A percentile compares a stretch with the other conserved stretches of the same genome.
phyloP scores from a whole-genome alignment of 1,284 basidiomycete genomes.

The Pyrrhoderma noxium region DNA sequence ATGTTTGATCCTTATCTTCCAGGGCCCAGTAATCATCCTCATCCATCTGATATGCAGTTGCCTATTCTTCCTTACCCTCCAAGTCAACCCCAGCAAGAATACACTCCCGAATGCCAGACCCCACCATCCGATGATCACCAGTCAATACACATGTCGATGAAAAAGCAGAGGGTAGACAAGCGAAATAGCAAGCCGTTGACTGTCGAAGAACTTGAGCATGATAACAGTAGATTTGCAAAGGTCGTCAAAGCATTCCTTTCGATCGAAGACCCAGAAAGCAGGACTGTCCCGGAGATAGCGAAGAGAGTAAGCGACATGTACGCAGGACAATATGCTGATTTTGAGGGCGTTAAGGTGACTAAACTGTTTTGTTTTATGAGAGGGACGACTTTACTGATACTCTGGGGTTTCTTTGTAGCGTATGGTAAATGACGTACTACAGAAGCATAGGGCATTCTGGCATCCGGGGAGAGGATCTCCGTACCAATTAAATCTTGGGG shows the following conservation, averaged over 20 bases:
- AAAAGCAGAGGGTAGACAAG: conserved; percentile 9
- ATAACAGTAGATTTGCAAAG: conserved; percentile 18
- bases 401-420: conserved; percentile 7
- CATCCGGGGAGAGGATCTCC: conserved; percentile 17
- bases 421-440: conserved; percentile 19
- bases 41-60: not conserved
- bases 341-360: conserved; percentile 16
- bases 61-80: not conserved
- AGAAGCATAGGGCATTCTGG: conserved; percentile 19
- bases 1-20: not conserved
- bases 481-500: conserved; percentile 15
- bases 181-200: conserved; percentile 16
- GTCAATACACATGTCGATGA: not conserved
- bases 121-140: too few species aligned
- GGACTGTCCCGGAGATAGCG: conserved; percentile 17
- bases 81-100: too few species aligned
- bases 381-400: not conserved
- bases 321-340: conserved; percentile 16
- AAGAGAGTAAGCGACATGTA: conserved; percentile 15
- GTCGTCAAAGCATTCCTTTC: conserved; percentile 18
- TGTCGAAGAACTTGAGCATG: conserved; percentile 16
- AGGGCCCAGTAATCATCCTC: not conserved
- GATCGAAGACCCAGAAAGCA: conserved; percentile 11
- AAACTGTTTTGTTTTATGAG: not conserved
- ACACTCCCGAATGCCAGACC: too few species aligned